Percentiles rank a stretch among this genome's conserved stretches.
These are phyloP conservation scores for Boletus sp. DNA, from an alignment of 768 basidiomycete species.

Conservation along the genomic window DNA sequence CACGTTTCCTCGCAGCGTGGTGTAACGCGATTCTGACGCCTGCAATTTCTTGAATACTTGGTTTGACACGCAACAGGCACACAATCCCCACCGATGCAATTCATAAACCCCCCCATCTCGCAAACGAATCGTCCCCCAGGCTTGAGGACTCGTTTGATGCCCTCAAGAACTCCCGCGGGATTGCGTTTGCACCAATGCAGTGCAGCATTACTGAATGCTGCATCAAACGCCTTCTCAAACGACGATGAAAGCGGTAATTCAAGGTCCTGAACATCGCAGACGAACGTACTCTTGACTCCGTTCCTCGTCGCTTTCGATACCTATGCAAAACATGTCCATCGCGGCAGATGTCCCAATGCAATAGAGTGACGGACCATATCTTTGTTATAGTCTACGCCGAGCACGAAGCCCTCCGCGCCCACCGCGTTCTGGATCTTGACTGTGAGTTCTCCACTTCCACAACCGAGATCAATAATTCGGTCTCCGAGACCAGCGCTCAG, in stretches of 20 bases:
- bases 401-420: slow-evolving; percentile 47
- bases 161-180: slow-evolving; percentile 60
- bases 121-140: slow-evolving; percentile 68
- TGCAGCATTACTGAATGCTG: slow-evolving; percentile 75
- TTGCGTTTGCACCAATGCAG: slow-evolving; percentile 84
- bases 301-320: slow-evolving; percentile 48
- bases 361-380: slow-evolving; percentile 57
- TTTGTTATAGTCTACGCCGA: slow-evolving; percentile 68
- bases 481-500: slow-evolving; percentile 66
- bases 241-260: slow-evolving; percentile 31
- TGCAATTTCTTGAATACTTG: slow-evolving; percentile 25
- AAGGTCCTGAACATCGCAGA: slow-evolving; percentile 53
- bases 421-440: slow-evolving; percentile 54
- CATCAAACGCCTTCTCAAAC: slow-evolving; percentile 52
- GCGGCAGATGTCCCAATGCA: background rate
- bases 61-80: background rate
- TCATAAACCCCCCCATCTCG: slow-evolving; percentile 78
- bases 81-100: slow-evolving; percentile 52
- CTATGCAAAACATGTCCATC: slow-evolving; percentile 32
- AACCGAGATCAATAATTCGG: slow-evolving; percentile 72
- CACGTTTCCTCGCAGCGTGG: slow-evolving; percentile 45
- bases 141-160: slow-evolving; percentile 59
- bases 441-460: slow-evolving; percentile 80
- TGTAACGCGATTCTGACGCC: slow-evolving; percentile 62
- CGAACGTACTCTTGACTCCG: slow-evolving; percentile 45